Evolutionary conservation across 208 protist genomes (phyloP).

Genomic region (Leishmania martiniquensis): DNA sequence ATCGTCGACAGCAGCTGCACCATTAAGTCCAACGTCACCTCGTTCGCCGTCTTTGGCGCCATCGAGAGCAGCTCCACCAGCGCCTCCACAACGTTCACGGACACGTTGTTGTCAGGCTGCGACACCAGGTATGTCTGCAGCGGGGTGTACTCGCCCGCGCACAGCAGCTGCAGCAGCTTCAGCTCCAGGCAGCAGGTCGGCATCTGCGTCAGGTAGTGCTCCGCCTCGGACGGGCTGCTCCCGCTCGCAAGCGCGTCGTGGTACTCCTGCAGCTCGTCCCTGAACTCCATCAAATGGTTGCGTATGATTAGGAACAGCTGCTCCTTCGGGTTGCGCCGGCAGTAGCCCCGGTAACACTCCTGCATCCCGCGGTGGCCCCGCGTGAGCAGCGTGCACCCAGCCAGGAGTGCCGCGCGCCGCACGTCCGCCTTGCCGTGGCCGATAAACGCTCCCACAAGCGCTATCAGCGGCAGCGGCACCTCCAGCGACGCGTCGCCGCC

Average conservation of each 20-base stretch:
- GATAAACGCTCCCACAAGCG: conserved; percentile 39
- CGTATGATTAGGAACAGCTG: conserved; percentile 48
- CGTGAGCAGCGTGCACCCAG: conserved; percentile 36
- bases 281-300: conserved; percentile 44
- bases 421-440: conserved; percentile 36
- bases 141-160: conserved; percentile 56
- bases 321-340: conserved; percentile 41
- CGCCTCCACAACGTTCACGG: conserved; percentile 64
- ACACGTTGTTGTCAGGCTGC: conserved; percentile 65
- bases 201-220: conserved; percentile 34
- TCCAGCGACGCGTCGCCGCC: conserved; percentile 37
- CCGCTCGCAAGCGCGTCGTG: conserved; percentile 26
- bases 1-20: conserved; percentile 53
- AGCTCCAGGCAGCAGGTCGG: conserved; percentile 39
- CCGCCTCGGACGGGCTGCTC: conserved; percentile 27
- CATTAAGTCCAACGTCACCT: conserved; percentile 42
- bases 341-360: conserved; percentile 47
- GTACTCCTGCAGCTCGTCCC: conserved; percentile 38
- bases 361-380: conserved; percentile 51
- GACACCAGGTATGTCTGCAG: conserved; percentile 63
- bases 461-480: conserved; percentile 43
- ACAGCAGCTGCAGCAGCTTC: conserved; percentile 66
- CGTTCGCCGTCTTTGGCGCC: conserved; percentile 37
- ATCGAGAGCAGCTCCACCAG: conserved; percentile 55
- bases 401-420: conserved; percentile 36